Base-by-base conservation (phyloP, 805 yeast species). In the Saturnispora zaruensis region DNA sequence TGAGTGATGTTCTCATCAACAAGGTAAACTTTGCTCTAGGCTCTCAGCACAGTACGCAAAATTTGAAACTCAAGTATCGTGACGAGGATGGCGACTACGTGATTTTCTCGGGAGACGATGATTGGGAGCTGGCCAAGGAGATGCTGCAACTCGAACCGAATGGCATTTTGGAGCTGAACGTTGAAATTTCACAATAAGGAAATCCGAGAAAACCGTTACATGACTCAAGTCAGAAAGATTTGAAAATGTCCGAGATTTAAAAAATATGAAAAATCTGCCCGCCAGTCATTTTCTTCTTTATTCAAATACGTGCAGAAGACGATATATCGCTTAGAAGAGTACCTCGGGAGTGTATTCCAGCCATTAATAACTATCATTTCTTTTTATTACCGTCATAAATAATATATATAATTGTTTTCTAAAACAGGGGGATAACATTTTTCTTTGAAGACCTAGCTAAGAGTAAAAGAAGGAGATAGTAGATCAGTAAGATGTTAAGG, bases 71-170 rank as follows among this genome's bases (percentile, higher is more conserved):
- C 53, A 82, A 82, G 65, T 91, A 88, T 63, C 81, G 80, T 62
- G 99, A 93, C 66, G 99, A 93, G 66, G 99, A 93, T 63, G 96
- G 95, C 16, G 99, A 93, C 64, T 84, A 78, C 63, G 95, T 93
- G 41, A 81, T 85, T 44, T 79, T 91, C 66, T 85, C 82, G 56
- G 79, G 88, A 30, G 84, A 84, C 54, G 97, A 91, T 47, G 98
- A 91, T 63, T 85, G 96, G 87, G 68, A 65, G 26, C 79, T 90
- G 63, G 97, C 96, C 2, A 75, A 83, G 50, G 96, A 87, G 55
- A 75, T 78, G 79, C 63, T 78, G 38, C 70, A 65, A 43, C 81
- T 78, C 3, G 41, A 36, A 5, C 21, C 40, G 13, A 36, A 24
- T 21, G 47, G 20, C n/a, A 32, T 45, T 6, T 26, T 45, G 41